phyloP scores from a whole-genome alignment of 2,329 filamentous ascomycete genomes.

The Ceratocystis huliohia region DNA sequence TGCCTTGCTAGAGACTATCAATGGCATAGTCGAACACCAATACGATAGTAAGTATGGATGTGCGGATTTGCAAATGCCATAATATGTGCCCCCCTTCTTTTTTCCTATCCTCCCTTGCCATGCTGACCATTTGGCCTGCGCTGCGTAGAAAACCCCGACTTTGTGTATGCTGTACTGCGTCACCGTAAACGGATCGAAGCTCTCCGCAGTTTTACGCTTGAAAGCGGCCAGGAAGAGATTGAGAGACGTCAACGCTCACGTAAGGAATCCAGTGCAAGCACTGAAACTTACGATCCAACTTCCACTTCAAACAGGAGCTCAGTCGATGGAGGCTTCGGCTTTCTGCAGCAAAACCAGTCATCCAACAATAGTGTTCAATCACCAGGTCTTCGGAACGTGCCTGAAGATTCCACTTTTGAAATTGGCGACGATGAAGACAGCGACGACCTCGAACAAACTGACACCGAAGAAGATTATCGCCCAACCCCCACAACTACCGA shows the following conservation, averaged over 20 bases:
- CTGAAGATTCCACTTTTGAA: conserved; percentile 66
- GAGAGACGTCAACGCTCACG: conserved; percentile 60
- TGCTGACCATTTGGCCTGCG: conserved; percentile 2
- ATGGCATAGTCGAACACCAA: conserved; percentile 79
- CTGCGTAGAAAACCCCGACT: conserved; percentile 57
- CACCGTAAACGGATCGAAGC: conserved; percentile 76
- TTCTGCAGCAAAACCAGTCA: conserved; percentile 37
- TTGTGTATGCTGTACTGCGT: conserved; percentile 66
- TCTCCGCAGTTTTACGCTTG: conserved; percentile 74
- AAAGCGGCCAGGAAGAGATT: conserved; percentile 84
- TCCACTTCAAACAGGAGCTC: conserved; percentile 44
- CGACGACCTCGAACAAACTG: conserved; percentile 41
- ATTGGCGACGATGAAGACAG: conserved; percentile 77
- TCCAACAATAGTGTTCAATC: conserved; percentile 32
- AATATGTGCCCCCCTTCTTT: neutral
- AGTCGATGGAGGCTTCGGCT: conserved; percentile 54
- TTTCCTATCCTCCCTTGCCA: neutral
- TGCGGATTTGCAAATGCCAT: neutral
- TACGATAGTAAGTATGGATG: conserved; percentile 50
- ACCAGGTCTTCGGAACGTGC: conserved; percentile 51
- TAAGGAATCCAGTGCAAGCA: conserved; percentile 47
- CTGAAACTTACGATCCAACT: conserved; percentile 36
- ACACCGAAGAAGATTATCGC: conserved; percentile 30
- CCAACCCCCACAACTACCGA: conserved; percentile 49
- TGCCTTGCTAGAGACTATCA: conserved; percentile 77